Evolutionary conservation across 192 early-diverging fungal species (phyloP), one percentile per base, ranked within the genome.

Genomic region (Neocallimastix lanati): DNA sequence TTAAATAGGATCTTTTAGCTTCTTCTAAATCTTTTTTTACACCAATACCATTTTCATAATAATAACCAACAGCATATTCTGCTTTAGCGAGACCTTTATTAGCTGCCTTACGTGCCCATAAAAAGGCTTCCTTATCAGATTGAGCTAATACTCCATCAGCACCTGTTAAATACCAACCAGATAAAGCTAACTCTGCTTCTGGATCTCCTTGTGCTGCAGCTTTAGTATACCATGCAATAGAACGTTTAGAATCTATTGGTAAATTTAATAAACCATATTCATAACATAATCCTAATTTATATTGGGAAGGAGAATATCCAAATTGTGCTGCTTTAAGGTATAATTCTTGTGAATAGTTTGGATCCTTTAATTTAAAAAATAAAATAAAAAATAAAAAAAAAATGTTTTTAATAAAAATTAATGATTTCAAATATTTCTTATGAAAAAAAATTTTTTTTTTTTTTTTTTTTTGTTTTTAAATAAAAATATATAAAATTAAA

Each of bases 21-120:
- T 98, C 96, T 30, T 95, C 91, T 40, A 93, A 76, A 85, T 92
- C 91, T 29, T 86, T 86, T 38, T 87, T 84, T 2, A 93, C 91
- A 36, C 97, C 97, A 76, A 97, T 93, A 30, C 96, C 96, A 79
- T 88, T 89, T 85, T 99, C 96, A 40, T 90, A 89, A 84, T 95
- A 99, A 84, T 96, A 96, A 58, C 96, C 96, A 88, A 98, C 88
- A 12, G 93, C 93, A 81, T 91, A 96, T 87, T 96, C 91, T 11
- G 96, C 96, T 78, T 91, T 88, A 16, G 92, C 88, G 28, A 93
- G 82, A 12, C 91, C 91, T 82, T 91, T 88, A 40, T 91, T 89
- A 76, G 96, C 95, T 7, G 95, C 93, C 25, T 88, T 87, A 38
- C 86, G 86, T 78, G 92, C 93, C 91, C 95, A 95, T 79, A 92